Evolutionary conservation across 805 yeast species (phyloP).

Genomic region (Myxozyma monticola): DNA sequence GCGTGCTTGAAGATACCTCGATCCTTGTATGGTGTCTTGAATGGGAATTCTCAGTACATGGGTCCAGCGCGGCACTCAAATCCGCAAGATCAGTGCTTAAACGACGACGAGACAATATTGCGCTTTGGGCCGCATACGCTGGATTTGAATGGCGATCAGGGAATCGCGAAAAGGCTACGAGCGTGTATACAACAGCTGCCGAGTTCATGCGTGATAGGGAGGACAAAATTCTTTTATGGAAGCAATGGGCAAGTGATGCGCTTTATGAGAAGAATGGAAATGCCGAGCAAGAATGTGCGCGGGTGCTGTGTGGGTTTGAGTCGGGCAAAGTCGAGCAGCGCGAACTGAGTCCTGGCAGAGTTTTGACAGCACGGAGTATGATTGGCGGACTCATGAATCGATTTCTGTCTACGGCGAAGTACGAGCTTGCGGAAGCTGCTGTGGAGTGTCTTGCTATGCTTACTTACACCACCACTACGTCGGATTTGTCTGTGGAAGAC

Average conservation of each 20-base stretch:
- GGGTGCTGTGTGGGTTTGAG: not conserved
- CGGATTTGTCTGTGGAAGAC: not conserved
- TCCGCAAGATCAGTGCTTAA: conserved; percentile 11
- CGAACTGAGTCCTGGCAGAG: too few species aligned
- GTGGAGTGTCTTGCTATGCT: conserved; percentile 10
- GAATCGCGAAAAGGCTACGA: conserved; percentile 6
- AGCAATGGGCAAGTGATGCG: conserved; percentile 5
- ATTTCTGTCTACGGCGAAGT: not conserved
- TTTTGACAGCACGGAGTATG: too few species aligned
- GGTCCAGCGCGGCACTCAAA: not conserved
- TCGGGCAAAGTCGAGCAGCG: too few species aligned
- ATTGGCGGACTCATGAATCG: conserved; percentile 2
- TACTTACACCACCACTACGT: not conserved
- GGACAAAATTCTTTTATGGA: conserved; percentile 8
- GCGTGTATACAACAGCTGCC: conserved; percentile 4
- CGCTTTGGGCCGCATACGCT: conserved; percentile 19
- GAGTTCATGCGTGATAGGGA: conserved; percentile 2
- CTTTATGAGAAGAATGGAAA: conserved; percentile 1
- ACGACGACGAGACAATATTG: conserved; percentile 2
- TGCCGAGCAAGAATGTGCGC: not conserved
- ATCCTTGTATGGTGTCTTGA: conserved; percentile 11
- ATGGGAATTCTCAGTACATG: conserved; percentile 1
- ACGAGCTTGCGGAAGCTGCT: conserved; percentile 10
- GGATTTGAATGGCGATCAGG: conserved; percentile 9
- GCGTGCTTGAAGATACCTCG: conserved; percentile 7